Percentiles rank a stretch among this genome's conserved stretches.
Evolutionary conservation across 768 basidiomycete species (phyloP).

Genomic region (Dendrothele bispora): DNA sequence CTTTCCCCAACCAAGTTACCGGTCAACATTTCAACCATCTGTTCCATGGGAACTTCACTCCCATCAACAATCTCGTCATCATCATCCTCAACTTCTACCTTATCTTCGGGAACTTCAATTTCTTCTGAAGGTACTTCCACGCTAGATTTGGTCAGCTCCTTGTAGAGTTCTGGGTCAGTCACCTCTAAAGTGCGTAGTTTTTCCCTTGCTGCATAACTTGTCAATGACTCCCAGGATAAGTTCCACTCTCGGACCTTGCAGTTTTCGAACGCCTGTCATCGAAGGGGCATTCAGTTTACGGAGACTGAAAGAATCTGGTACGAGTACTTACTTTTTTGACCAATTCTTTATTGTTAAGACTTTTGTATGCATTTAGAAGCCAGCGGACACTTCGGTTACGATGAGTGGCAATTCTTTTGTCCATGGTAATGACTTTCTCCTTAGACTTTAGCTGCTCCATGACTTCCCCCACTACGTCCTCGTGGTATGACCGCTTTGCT

Average conservation of each 20-base stretch:
- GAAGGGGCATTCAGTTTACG: no score
- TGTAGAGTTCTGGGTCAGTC: neutral
- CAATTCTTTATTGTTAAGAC: neutral
- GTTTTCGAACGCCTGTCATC: no score
- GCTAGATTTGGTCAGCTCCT: no score
- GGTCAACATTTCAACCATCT: neutral
- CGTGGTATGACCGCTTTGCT: neutral
- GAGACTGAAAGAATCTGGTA: no score
- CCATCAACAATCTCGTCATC: neutral
- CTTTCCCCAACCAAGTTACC: neutral
- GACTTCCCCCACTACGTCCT: neutral
- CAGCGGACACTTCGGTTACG: neutral
- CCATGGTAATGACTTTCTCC: neutral
- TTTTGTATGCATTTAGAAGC: neutral
- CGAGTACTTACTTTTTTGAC: no score
- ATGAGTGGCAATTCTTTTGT: neutral
- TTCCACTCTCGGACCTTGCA: neutral
- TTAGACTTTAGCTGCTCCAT: slow-evolving; percentile 7
- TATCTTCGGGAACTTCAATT: neutral
- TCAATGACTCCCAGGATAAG: neutral
- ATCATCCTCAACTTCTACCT: neutral
- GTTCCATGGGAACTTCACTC: neutral
- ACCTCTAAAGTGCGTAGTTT: neutral
- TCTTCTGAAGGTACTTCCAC: no score
- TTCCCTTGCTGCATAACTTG: neutral